These are phyloP conservation scores for Avena sativa DNA, from an alignment of 176 grass and related monocot genomes.

Conservation along the genomic window DNA sequence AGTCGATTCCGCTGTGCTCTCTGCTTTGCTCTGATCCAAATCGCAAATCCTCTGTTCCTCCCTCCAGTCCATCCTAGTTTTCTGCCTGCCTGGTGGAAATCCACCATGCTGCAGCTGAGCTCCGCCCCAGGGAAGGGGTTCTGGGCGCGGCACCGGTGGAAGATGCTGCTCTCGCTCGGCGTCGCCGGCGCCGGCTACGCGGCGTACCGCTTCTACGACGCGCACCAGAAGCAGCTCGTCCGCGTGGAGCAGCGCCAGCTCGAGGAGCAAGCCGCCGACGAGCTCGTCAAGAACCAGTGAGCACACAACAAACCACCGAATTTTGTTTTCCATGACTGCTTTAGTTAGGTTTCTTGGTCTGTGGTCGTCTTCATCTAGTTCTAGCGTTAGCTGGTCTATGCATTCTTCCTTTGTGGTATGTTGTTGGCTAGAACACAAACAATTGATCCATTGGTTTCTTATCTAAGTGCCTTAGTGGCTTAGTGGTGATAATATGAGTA, in stretches of 20 bases:
- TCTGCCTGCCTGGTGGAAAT: neutral
- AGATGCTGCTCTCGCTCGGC: constrained; percentile 53
- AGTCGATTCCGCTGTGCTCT: neutral
- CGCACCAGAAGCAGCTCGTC: constrained; percentile 49
- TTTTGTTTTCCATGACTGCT: neutral
- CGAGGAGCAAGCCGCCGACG: constrained; percentile 51
- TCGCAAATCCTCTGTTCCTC: neutral
- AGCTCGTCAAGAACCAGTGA: constrained; percentile 58
- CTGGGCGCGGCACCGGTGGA: constrained; percentile 59
- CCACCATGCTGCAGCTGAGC: neutral
- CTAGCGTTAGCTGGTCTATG: too few relatives aligned
- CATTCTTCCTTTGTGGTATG: neutral
- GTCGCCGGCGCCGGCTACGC: constrained; percentile 51
- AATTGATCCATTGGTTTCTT: neutral
- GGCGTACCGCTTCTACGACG: constrained; percentile 51
- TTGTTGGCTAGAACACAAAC: neutral
- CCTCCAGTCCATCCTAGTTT: neutral
- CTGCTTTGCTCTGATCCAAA: neutral
- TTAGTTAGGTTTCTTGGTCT: too few relatives aligned
- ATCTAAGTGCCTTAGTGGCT: neutral
- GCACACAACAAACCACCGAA: neutral
- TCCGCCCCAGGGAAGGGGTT: constrained; percentile 44
- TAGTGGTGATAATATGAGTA: neutral
- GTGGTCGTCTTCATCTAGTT: too few relatives aligned
- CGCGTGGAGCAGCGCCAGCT: constrained; percentile 44